Base-by-base conservation (phyloP, 768 basidiomycete genomes). In the Lactarius trivialis region DNA sequence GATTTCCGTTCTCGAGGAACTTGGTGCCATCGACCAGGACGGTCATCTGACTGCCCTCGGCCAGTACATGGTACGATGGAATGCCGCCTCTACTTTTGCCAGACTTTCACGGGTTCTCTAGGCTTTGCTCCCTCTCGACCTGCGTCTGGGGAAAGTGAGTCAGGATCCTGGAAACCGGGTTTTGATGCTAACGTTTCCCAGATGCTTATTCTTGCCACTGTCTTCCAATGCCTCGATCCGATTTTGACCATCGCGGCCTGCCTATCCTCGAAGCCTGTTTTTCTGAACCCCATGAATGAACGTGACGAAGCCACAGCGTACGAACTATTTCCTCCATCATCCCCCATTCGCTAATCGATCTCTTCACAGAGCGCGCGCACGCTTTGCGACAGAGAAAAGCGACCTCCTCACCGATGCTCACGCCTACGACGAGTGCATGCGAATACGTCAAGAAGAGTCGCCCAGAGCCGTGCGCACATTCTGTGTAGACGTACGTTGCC, bases 221-320 rank as follows among this genome's bases (percentile, higher is more conserved):
- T 95, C 51, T 94, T 98, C 76, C 82, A 82, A 66, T 95, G 93
- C 67, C 74, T 96, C 9, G 85, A 84, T 58, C 91, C 92, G 2
- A 78, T 91, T 14, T 77, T 95, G 33, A 93, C 91, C 1, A 82
- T 95, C 36, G 88, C 86, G 0, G 92, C 93, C 19, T 78, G 84
- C 62, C 74, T 98, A 37, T 95, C 93, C 2, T 89, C 88, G 4
- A 98, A 95, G 69, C 88, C 94, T 0, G 73, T 98, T 53, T 98
- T 97, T 74, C 67, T 84, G 14, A 90, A 75, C 63, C 91, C 93
- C 0, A 78, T 89, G 72, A 93, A 95, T 32, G 88, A 87, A 71
- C 81, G 92, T 5, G 89, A 96, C 17, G 91, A 91, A 67, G 86
- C 89, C 1, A 80, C 78, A 28, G 78, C 77, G 91, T 93, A 70